These are phyloP conservation scores for Sporopachydermia lactativora DNA, from an alignment of 805 yeast species.

Conservation along the genomic window DNA sequence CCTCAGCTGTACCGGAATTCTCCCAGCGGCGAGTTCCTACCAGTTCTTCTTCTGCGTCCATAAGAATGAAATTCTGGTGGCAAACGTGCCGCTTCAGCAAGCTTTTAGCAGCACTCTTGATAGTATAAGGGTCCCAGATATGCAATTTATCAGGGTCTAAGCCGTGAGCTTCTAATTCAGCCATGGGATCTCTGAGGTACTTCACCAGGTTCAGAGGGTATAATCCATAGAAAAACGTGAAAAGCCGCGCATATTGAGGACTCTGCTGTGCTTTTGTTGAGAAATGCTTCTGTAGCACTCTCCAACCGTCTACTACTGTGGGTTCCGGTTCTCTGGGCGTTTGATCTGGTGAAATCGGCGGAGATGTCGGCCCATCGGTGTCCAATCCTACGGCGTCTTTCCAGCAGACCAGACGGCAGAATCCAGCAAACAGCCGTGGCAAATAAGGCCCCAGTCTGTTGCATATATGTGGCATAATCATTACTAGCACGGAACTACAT, in stretches of 20 bases:
- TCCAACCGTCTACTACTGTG: background rate
- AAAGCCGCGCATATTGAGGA: slow-evolving; percentile 23
- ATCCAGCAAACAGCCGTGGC: slow-evolving; percentile 29
- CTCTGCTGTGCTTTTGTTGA: slow-evolving; percentile 4
- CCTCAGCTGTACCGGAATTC: slow-evolving; percentile 21
- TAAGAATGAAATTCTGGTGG: slow-evolving; percentile 34
- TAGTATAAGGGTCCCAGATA: slow-evolving; percentile 22
- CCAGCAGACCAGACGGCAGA: slow-evolving; percentile 31
- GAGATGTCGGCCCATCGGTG: background rate
- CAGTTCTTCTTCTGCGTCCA: slow-evolving; percentile 22
- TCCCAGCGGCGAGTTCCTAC: slow-evolving; percentile 17
- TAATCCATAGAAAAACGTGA: slow-evolving; percentile 39
- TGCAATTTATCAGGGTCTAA: slow-evolving; percentile 11
- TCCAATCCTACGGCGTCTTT: slow-evolving; percentile 7
- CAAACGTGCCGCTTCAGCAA: slow-evolving; percentile 24
- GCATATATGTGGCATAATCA: slow-evolving; percentile 32
- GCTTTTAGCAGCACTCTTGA: slow-evolving; percentile 16
- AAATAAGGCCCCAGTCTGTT: slow-evolving; percentile 20
- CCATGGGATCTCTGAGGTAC: slow-evolving; percentile 29
- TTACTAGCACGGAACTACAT: slow-evolving; percentile 24
- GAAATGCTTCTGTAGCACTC: background rate
- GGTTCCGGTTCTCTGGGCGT: background rate
- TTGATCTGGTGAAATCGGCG: background rate
- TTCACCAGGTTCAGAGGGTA: slow-evolving; percentile 35
- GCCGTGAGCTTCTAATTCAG: slow-evolving; percentile 17